Conservation (phyloP, 2,329 filamentous ascomycete genomes). For the Aspergillus sp. region DNA sequence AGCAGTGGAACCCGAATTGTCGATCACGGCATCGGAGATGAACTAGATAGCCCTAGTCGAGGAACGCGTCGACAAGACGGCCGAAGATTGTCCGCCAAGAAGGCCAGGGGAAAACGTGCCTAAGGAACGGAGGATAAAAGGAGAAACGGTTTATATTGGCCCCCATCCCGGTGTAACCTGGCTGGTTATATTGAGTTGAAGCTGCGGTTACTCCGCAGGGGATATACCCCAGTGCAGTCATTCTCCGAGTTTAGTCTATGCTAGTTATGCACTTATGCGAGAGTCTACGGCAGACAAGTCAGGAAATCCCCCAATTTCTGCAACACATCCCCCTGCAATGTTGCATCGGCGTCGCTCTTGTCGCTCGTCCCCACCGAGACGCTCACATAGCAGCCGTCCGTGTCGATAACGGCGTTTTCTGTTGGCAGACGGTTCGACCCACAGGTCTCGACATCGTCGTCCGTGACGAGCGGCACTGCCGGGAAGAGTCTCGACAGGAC, state of each 20-base stretch:
- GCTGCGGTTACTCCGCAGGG: not conserved
- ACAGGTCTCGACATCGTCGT: slow-evolving; percentile 58
- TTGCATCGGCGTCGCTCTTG: slow-evolving; percentile 59
- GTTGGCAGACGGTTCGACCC: slow-evolving; percentile 57
- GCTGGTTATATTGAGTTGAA: not conserved
- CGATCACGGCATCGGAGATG: not conserved
- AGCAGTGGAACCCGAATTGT: not conserved
- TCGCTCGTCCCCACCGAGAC: slow-evolving; percentile 62
- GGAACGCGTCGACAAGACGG: not conserved
- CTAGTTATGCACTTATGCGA: not conserved
- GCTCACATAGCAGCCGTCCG: slow-evolving; percentile 59
- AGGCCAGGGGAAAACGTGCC: slow-evolving; percentile 1
- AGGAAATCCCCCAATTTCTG: slow-evolving; percentile 52
- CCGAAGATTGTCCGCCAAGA: not conserved
- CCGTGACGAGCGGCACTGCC: slow-evolving; percentile 34
- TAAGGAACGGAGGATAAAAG: not conserved
- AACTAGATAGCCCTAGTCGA: not conserved
- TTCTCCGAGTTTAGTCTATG: not conserved
- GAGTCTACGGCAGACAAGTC: slow-evolving; percentile 45
- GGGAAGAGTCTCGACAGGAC: slow-evolving; percentile 63
- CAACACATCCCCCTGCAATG: slow-evolving; percentile 53
- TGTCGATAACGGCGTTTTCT: slow-evolving; percentile 55
- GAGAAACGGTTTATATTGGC: not conserved
- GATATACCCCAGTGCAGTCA: not conserved
- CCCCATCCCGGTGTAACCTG: not conserved